Conservation (phyloP, 352 stramenopile genomes). For the Pythium coloratum region DNA sequence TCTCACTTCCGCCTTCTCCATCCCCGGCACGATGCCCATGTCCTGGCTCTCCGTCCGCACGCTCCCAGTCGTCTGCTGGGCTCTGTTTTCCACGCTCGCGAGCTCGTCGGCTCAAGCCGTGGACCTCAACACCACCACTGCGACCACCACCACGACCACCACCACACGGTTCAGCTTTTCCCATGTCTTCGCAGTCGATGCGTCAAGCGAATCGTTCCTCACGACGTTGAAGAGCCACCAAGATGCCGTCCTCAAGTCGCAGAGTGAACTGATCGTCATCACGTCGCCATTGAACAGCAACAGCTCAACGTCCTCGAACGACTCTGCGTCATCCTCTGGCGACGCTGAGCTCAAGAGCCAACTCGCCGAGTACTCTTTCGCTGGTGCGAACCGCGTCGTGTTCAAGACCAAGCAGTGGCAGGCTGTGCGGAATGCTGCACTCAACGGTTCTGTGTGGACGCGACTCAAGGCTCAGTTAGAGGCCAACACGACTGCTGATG, state of each 20-base stretch:
- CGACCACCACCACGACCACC: background rate
- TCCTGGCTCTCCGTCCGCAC: background rate
- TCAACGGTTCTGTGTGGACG: slow-evolving; percentile 18
- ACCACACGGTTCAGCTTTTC: slow-evolving; percentile 20
- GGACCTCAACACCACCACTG: background rate
- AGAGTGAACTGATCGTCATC: slow-evolving; percentile 18
- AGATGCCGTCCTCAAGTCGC: background rate
- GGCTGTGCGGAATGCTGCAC: slow-evolving; percentile 4
- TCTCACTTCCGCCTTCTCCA: background rate
- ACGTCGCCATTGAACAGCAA: slow-evolving; percentile 4
- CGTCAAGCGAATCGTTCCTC: background rate
- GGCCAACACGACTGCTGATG: background rate
- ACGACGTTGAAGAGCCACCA: slow-evolving; percentile 1
- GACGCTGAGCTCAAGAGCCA: background rate
- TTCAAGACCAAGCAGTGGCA: slow-evolving; percentile 20
- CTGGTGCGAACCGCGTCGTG: slow-evolving; percentile 9
- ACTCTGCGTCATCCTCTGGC: background rate
- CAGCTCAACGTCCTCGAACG: background rate
- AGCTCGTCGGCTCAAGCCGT: background rate
- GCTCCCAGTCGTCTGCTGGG: background rate
- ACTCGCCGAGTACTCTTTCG: slow-evolving; percentile 10
- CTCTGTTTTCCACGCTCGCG: background rate
- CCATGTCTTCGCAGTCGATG: slow-evolving; percentile 11
- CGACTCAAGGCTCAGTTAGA: slow-evolving; percentile 9
- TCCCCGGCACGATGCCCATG: background rate